phyloP scores from a whole-genome alignment of 2,329 filamentous ascomycete genomes.

The Aureobasidium sp. region DNA sequence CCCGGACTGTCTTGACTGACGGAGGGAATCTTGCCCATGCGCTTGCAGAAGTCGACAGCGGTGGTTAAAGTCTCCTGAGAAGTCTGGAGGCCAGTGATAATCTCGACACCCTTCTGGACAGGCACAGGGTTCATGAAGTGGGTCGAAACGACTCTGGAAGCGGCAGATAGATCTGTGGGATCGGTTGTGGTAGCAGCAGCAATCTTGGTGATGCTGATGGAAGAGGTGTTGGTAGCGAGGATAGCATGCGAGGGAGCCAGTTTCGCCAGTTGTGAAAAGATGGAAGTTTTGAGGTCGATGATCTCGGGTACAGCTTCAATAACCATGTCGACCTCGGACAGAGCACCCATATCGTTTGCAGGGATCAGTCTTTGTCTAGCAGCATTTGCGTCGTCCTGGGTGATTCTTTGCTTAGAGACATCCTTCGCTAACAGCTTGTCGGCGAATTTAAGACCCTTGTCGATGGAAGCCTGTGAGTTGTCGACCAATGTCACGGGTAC shows the following conservation, averaged over 20 bases:
- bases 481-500: conserved; percentile 85
- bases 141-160: conserved; percentile 84
- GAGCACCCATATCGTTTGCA: conserved; percentile 66
- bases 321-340: conserved; percentile 85
- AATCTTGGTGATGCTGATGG: conserved; percentile 94
- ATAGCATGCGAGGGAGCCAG: conserved; percentile 80
- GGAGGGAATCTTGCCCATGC: conserved; percentile 89
- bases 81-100: conserved; percentile 91
- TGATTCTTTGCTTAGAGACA: conserved; percentile 78
- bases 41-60: conserved; percentile 76
- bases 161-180: conserved; percentile 70
- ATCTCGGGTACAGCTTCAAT: conserved; percentile 98
- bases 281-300: conserved; percentile 74
- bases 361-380: conserved; percentile 63
- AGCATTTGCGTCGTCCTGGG: conserved; percentile 70
- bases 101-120: conserved; percentile 94
- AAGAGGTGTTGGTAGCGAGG: conserved; percentile 96
- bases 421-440: conserved; percentile 93
- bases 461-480: conserved; percentile 71
- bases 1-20: conserved; percentile 84
- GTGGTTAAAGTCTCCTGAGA: conserved; percentile 73
- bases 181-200: conserved; percentile 75
- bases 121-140: conserved; percentile 99
- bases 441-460: conserved; percentile 86
- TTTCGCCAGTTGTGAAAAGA: conserved; percentile 76